Conservation (phyloP, 176 grass and related monocot species). For the Oryza nivara region DNA sequence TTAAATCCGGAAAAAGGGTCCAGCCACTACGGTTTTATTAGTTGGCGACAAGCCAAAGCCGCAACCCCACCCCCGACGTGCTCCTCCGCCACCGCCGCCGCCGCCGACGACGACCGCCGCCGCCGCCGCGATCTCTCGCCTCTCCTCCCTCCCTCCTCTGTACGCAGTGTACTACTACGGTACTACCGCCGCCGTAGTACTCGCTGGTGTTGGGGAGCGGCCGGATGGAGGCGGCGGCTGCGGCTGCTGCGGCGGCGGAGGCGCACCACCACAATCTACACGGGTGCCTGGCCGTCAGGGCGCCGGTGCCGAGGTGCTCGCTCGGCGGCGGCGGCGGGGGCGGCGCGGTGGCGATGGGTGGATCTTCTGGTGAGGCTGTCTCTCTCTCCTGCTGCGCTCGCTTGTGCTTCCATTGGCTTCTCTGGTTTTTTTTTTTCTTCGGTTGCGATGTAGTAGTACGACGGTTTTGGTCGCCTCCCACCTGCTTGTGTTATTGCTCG, state of each 20-base stretch:
- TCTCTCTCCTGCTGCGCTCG: too few species aligned
- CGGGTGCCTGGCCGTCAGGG: slow-evolving; percentile 42
- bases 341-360: slow-evolving; percentile 4
- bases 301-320: slow-evolving; percentile 37
- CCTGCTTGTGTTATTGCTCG: background rate
- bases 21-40: background rate
- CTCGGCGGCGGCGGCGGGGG: slow-evolving; percentile 18
- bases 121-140: background rate
- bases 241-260: background rate
- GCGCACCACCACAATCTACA: slow-evolving; percentile 18
- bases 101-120: background rate
- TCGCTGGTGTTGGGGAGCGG: background rate
- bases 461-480: background rate
- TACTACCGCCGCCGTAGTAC: background rate
- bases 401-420: too few species aligned
- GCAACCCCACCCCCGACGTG: slow-evolving; percentile 40
- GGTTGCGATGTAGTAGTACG: slow-evolving; percentile 1
- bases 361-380: slow-evolving; percentile 46
- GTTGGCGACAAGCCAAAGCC: slow-evolving; percentile 40
- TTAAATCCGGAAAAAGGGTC: background rate
- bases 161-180: background rate
- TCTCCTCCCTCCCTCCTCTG: background rate
- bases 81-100: slow-evolving; percentile 19
- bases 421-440: background rate
- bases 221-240: slow-evolving; percentile 36